Percentiles rank a stretch among this genome's conserved stretches.
These are phyloP conservation scores for Rhodotorula glutinis DNA, from an alignment of 1,284 basidiomycete species.

Conservation along the genomic window DNA sequence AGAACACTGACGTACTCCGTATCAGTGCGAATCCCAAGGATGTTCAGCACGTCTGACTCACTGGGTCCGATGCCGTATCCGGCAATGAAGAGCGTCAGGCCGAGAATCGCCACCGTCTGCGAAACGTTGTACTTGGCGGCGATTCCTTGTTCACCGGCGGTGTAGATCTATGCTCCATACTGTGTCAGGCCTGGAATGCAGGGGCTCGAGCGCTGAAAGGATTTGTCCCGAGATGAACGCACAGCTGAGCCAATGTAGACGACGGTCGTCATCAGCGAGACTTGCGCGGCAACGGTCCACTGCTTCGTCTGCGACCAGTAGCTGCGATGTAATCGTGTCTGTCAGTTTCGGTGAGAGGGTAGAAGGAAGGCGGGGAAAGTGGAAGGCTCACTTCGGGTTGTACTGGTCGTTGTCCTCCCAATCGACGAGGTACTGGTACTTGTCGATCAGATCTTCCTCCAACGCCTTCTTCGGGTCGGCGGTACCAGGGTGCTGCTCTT, in stretches of 20 bases:
- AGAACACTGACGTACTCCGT: too few relatives aligned
- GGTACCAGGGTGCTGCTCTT: constrained; percentile 17
- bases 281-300: constrained; percentile 41
- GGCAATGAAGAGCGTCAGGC: constrained; percentile 38
- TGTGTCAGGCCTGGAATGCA: too few relatives aligned
- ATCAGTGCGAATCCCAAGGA: too few relatives aligned
- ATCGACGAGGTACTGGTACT: constrained; percentile 28
- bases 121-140: constrained; percentile 36
- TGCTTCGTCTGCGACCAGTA: constrained; percentile 47
- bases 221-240: background rate
- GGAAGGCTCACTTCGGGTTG: constrained; percentile 45
- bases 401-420: constrained; percentile 45
- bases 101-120: constrained; percentile 34
- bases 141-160: constrained; percentile 28
- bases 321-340: too few relatives aligned
- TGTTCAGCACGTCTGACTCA: constrained; percentile 5
- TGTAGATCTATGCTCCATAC: constrained; percentile 39
- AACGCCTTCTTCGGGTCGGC: constrained; percentile 22
- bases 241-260: constrained; percentile 42
- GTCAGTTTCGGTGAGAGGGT: too few relatives aligned
- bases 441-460: constrained; percentile 18
- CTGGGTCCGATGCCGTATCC: constrained; percentile 37
- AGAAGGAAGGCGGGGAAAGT: too few relatives aligned
- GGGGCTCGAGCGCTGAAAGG: background rate
- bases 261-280: constrained; percentile 47